Evolutionary conservation across 306 rosid genomes (phyloP).

Genomic region (Pterocarpus santalinus): DNA sequence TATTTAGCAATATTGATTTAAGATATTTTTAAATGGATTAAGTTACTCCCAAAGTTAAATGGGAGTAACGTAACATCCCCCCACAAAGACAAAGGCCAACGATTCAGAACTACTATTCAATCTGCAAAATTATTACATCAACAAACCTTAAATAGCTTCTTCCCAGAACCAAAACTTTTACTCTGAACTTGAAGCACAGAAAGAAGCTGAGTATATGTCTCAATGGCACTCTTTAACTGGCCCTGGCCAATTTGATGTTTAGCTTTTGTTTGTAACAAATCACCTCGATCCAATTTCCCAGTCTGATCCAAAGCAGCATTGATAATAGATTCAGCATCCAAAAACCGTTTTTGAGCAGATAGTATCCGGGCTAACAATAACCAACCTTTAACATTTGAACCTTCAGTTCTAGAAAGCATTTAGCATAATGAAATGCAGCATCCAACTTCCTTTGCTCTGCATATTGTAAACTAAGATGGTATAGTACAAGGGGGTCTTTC

Average conservation of each 20-base stretch:
- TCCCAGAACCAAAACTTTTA: slow-evolving; percentile 67
- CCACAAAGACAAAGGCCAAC: not conserved
- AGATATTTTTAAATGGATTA: too few relatives aligned
- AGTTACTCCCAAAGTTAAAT: too few relatives aligned
- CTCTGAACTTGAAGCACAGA: slow-evolving; percentile 89
- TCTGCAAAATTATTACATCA: slow-evolving; percentile 17
- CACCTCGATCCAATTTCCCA: slow-evolving; percentile 93
- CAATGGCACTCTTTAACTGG: slow-evolving; percentile 70
- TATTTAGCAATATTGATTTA: too few relatives aligned
- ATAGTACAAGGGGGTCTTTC: slow-evolving; percentile 67
- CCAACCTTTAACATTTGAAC: slow-evolving; percentile 77
- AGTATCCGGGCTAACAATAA: slow-evolving; percentile 74
- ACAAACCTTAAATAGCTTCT: slow-evolving; percentile 68
- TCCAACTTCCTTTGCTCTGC: slow-evolving; percentile 88
- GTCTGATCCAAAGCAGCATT: slow-evolving; percentile 93
- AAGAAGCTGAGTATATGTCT: slow-evolving; percentile 78
- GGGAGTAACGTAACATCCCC: too few relatives aligned
- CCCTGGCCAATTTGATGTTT: slow-evolving; percentile 84
- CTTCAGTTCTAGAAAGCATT: slow-evolving; percentile 68
- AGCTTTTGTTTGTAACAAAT: slow-evolving; percentile 85
- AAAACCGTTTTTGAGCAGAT: slow-evolving; percentile 72
- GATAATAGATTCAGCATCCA: slow-evolving; percentile 77
- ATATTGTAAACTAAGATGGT: slow-evolving; percentile 80
- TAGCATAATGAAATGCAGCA: slow-evolving; percentile 71
- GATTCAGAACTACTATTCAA: not conserved